A percentile compares a stretch with the other conserved stretches of the same genome.
Evolutionary conservation across 2,329 filamentous ascomycete genomes (phyloP).

Genomic region (Trichoderma sp.): DNA sequence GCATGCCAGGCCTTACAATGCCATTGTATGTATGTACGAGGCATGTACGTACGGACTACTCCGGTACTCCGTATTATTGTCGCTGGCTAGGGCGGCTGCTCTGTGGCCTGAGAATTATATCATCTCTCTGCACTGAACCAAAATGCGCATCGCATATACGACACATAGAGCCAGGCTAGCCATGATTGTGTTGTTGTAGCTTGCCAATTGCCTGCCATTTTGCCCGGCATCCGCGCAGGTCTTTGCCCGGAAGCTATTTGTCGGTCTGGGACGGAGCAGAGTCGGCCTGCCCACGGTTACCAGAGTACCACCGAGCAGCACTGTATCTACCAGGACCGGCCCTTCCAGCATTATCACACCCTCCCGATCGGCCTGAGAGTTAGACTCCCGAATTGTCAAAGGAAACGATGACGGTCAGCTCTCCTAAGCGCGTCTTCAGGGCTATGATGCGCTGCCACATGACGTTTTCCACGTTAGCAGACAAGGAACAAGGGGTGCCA

Average conservation of each 20-base stretch:
- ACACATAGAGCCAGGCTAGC: not conserved
- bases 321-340: not conserved
- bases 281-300: not conserved
- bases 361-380: not conserved
- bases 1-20: not conserved
- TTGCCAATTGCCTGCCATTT: not conserved
- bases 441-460: slow-evolving; percentile 21
- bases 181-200: not conserved
- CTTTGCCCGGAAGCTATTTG: not conserved
- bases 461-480: slow-evolving; percentile 20
- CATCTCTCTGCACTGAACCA: not conserved
- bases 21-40: not conserved
- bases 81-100: not conserved
- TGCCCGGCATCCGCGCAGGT: not conserved
- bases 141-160: not conserved
- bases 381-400: not conserved
- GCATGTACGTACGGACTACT: slow-evolving; percentile 5
- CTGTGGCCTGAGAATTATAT: not conserved
- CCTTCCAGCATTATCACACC: not conserved
- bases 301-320: not conserved
- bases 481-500: slow-evolving; percentile 21
- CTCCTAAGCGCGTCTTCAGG: slow-evolving; percentile 10
- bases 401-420: slow-evolving; percentile 7
- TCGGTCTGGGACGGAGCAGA: not conserved
- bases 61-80: not conserved